Percentiles rank a stretch among this genome's conserved stretches.
phyloP scores from a whole-genome alignment of 2,329 filamentous ascomycete species.

The Dactylellina cionopaga region DNA sequence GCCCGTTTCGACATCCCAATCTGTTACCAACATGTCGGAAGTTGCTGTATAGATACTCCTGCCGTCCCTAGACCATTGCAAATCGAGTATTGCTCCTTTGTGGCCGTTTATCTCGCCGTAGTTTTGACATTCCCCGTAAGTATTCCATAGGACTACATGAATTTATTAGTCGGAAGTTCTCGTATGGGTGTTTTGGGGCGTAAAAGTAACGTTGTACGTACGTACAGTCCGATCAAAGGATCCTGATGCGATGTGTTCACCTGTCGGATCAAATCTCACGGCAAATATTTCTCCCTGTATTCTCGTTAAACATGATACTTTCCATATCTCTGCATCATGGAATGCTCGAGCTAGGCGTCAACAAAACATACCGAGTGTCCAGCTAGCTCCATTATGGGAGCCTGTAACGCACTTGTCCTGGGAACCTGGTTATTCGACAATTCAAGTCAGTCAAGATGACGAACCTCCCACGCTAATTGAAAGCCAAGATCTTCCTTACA shows the following conservation, averaged over 20 bases:
- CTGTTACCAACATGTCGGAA: conserved; percentile 90
- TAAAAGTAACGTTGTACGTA: conserved; percentile 63
- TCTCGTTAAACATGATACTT: conserved; percentile 29
- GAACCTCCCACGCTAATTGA: no score
- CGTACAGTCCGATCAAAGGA: conserved; percentile 93
- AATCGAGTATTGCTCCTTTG: conserved; percentile 86
- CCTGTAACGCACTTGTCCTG: conserved; percentile 82
- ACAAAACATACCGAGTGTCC: conserved; percentile 62
- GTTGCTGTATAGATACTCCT: conserved; percentile 84
- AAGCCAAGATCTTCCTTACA: conserved; percentile 66
- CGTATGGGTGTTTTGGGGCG: background rate
- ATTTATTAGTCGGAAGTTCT: conserved; percentile 3
- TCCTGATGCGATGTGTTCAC: conserved; percentile 88
- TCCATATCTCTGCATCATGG: background rate
- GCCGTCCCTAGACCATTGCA: conserved; percentile 97
- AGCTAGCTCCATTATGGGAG: conserved; percentile 92
- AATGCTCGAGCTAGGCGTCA: background rate
- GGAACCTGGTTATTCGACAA: no score
- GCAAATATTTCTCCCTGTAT: conserved; percentile 83
- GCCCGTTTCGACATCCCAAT: conserved; percentile 95
- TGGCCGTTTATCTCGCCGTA: conserved; percentile 89
- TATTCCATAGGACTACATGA: conserved; percentile 84
- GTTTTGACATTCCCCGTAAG: conserved; percentile 92
- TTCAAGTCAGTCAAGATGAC: conserved; percentile 56
- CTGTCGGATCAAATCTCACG: conserved; percentile 87